phyloP scores from a whole-genome alignment of 495 filamentous ascomycete species.

The Lophium mytilinum region DNA sequence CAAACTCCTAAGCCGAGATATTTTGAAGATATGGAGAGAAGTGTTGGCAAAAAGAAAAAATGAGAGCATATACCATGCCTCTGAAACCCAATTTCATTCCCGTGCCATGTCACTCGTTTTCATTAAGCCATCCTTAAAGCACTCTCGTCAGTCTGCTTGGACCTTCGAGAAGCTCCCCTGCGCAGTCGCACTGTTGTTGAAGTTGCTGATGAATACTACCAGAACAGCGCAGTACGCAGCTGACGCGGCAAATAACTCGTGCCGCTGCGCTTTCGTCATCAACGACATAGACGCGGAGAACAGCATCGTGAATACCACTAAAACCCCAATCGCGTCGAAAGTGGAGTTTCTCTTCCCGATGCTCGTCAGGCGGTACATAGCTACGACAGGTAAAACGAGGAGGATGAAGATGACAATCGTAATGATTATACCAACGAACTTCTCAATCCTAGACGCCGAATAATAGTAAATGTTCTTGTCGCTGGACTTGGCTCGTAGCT shows the following conservation, averaged over 20 bases:
- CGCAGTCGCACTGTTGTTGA: not conserved
- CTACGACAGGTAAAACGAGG: constrained; percentile 36
- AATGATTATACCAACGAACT: constrained; percentile 29
- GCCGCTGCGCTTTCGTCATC: constrained; percentile 2
- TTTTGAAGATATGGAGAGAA: not conserved
- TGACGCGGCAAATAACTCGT: constrained; percentile 7
- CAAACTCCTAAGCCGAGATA: not conserved
- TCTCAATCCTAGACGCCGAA: constrained; percentile 29
- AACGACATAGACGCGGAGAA: not conserved
- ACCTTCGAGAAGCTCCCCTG: not conserved
- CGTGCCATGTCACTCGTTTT: not conserved
- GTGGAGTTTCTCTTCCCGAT: constrained; percentile 6
- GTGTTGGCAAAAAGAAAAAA: not conserved
- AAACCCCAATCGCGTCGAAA: constrained; percentile 17
- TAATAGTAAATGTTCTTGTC: constrained; percentile 35
- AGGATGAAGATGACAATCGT: constrained; percentile 33
- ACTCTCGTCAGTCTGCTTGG: not conserved
- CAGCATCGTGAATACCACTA: constrained; percentile 21
- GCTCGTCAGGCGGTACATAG: constrained; percentile 32
- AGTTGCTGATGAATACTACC: constrained; percentile 10
- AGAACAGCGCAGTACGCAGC: constrained; percentile 6
- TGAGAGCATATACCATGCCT: not conserved
- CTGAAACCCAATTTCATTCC: not conserved
- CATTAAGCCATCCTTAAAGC: no score
- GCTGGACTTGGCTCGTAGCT: constrained; percentile 31